These are phyloP conservation scores for Cajanus cajan DNA, from an alignment of 306 rosid genomes.

Conservation along the genomic window DNA sequence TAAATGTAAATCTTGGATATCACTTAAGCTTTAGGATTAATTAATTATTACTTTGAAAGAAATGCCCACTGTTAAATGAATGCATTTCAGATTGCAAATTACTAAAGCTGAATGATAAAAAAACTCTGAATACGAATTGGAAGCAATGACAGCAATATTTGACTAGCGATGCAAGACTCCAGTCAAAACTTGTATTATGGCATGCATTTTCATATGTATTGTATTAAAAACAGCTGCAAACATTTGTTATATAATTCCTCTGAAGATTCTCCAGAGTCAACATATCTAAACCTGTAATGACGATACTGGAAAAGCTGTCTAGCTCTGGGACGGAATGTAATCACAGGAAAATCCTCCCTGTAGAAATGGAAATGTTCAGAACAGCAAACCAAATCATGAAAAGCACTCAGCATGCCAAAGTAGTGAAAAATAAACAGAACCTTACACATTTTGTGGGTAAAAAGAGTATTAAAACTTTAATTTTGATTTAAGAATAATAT, in stretches of 20 bases:
- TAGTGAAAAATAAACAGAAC: neutral
- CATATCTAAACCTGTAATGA: constrained; percentile 76
- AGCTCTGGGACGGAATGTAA: constrained; percentile 91
- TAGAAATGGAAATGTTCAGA: constrained; percentile 31
- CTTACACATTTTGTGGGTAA: neutral
- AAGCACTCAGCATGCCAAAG: constrained; percentile 9
- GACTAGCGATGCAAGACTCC: neutral
- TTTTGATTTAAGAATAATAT: too few species aligned
- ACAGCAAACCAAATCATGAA: constrained; percentile 17
- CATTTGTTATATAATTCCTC: constrained; percentile 8
- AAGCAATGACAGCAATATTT: constrained; percentile 9
- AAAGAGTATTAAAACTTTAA: constrained; percentile 1
- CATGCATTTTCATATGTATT: neutral
- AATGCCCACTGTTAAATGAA: neutral
- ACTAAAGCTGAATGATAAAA: neutral
- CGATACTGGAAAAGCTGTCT: constrained; percentile 94
- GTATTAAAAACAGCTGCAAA: constrained; percentile 11
- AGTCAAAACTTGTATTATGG: neutral
- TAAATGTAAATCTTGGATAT: neutral
- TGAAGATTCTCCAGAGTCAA: constrained; percentile 18
- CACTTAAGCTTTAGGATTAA: constrained; percentile 22
- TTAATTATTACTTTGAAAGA: neutral
- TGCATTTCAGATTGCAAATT: constrained; percentile 3
- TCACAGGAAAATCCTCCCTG: constrained; percentile 90
- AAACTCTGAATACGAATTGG: constrained; percentile 7